Base-by-base conservation (phyloP, 1,139 yeast species). In the Debaryomyces subglobosus region DNA sequence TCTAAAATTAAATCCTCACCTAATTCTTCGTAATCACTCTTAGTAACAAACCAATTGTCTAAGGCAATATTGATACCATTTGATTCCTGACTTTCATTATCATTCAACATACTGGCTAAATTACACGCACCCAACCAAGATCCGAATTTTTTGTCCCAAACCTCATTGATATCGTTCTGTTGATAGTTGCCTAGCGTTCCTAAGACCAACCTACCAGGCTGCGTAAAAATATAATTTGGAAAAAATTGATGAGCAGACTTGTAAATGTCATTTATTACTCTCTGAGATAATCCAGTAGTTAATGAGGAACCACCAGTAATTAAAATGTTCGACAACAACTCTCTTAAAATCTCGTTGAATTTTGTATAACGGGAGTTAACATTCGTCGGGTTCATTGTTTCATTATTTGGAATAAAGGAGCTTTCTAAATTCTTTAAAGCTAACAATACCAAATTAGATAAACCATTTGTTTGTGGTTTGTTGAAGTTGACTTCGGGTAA, bases 91-190 rank as follows among this genome's bases (percentile, higher is more conserved):
- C 68, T 68, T 46, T 66, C 70, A 53, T 69, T 69, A 30, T 74
- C 79, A 51, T 72, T 72, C 55, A 76, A 63, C 80, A 76, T 76
- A 50, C 77, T 74, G 15, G 86, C 81, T 58, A 84, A 73, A 53
- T 82, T 81, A 54, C 84, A 78, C 2, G 89, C 89, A 37, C 90
- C 90, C 33, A 82, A 61, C 90, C 90, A 85, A 13, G 79, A 74
- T 39, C 85, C 80, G 53, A 77, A 78, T 50, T 71, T 78, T 57
- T 83, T 76, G 55, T 84, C 89, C 76, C 79, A 74, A 15, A 65
- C 59, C 44, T 75, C 78, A 48, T 64, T 63, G 43, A 67, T 56
- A 38, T 70, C 73, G 37, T 65, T 67, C 21, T 59, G 54, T 36
- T 60, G 63, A 45, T 64, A 63, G 45, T 63, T 61, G 23, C 65